Evolutionary conservation across 495 filamentous ascomycete genomes (phyloP).

Genomic region (Bryoglossum gracile): DNA sequence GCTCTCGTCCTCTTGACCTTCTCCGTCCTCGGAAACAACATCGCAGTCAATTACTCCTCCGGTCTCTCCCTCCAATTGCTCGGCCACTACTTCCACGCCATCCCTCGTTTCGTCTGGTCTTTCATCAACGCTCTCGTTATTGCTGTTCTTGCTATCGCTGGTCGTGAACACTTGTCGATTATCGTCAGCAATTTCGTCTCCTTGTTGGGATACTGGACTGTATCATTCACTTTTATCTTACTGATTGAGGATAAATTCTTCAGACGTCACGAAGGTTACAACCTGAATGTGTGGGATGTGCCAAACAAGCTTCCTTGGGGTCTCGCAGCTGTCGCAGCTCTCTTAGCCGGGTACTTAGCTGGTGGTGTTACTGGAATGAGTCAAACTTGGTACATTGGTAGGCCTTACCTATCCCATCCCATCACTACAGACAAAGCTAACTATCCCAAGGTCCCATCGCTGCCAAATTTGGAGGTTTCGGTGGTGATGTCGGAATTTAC

Average conservation of each 20-base stretch:
- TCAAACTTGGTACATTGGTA: conserved; percentile 42
- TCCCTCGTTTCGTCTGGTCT: conserved; percentile 44
- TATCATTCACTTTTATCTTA: conserved; percentile 50
- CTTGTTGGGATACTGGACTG: conserved; percentile 53
- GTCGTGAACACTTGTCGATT: conserved; percentile 34
- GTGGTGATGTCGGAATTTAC: conserved; percentile 51
- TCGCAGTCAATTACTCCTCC: conserved; percentile 38
- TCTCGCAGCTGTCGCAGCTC: conserved; percentile 37
- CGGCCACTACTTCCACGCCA: conserved; percentile 24
- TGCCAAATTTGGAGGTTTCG: conserved; percentile 34
- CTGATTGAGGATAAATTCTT: conserved; percentile 55
- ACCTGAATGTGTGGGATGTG: conserved; percentile 45
- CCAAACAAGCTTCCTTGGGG: conserved; percentile 40
- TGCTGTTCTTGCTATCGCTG: conserved; percentile 37
- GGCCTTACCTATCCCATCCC: neutral
- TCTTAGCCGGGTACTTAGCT: conserved; percentile 35
- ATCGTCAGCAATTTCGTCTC: conserved; percentile 49
- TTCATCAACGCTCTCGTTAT: conserved; percentile 36
- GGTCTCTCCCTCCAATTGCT: conserved; percentile 39
- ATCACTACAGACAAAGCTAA: neutral
- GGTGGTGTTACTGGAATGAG: conserved; percentile 45
- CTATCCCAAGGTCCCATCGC: conserved; percentile 33
- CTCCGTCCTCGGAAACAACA: conserved; percentile 39
- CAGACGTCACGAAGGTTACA: conserved; percentile 37
- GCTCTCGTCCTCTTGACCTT: conserved; percentile 49